Evolutionary conservation across 805 yeast species (phyloP).

Genomic region (Saccharomyces kudriavzevii): DNA sequence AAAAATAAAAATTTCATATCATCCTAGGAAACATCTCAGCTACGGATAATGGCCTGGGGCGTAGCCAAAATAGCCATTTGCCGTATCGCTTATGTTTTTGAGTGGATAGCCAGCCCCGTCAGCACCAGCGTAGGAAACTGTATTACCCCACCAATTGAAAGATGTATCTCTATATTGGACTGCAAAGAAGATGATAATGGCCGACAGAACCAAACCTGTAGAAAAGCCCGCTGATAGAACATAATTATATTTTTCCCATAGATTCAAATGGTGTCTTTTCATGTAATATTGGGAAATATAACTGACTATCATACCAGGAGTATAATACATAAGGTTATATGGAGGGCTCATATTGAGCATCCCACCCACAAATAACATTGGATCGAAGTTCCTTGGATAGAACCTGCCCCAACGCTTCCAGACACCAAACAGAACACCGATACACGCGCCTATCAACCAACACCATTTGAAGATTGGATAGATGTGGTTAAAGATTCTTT

Average conservation of each 20-base stretch:
- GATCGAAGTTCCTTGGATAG: conserved; percentile 36
- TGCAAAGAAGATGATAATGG: conserved; percentile 44
- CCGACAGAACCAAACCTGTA: conserved; percentile 56
- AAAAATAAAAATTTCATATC: neutral
- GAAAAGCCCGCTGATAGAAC: conserved; percentile 49
- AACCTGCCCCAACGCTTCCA: conserved; percentile 21
- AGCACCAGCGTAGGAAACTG: conserved; percentile 22
- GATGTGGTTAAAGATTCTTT: conserved; percentile 45
- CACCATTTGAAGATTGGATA: conserved; percentile 60
- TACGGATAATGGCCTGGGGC: conserved; percentile 29
- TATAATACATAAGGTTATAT: conserved; percentile 35
- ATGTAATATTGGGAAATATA: conserved; percentile 43
- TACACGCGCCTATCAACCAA: conserved; percentile 47
- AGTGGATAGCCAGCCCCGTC: conserved; percentile 13
- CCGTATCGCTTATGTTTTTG: conserved; percentile 8
- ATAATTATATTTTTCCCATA: conserved; percentile 49
- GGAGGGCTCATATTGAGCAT: conserved; percentile 42
- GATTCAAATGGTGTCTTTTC: conserved; percentile 39
- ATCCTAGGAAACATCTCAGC: neutral
- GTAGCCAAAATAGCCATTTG: conserved; percentile 20
- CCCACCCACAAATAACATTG: conserved; percentile 46
- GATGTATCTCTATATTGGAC: conserved; percentile 37
- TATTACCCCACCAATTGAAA: conserved; percentile 63
- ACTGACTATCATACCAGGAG: conserved; percentile 24
- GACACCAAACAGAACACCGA: conserved; percentile 27